These are phyloP conservation scores for Rhodotorula taiwanensis DNA, from an alignment of 768 basidiomycete species.

Conservation along the genomic window DNA sequence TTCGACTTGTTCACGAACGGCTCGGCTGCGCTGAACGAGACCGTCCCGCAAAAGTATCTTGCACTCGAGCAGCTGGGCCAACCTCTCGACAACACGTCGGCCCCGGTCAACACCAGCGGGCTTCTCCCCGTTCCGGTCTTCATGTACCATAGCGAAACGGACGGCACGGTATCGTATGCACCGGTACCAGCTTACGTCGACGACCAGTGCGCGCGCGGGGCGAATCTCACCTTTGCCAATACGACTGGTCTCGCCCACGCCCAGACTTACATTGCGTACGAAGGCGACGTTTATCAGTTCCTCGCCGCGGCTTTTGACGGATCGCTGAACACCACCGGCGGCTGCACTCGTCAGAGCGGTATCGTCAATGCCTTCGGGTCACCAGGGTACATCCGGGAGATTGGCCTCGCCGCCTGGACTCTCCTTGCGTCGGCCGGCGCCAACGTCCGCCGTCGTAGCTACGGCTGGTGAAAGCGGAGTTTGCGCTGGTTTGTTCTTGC, in stretches of 20 bases:
- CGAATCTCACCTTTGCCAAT: neutral
- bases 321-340: neutral
- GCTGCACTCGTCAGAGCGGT: neutral
- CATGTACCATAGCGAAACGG: neutral
- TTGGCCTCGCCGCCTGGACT: neutral
- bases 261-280: neutral
- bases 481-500: too few relatives aligned
- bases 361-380: neutral
- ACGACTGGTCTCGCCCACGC: neutral
- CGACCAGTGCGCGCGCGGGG: neutral
- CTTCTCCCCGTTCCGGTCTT: neutral
- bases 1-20: neutral
- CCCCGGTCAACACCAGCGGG: neutral
- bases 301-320: neutral
- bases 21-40: neutral
- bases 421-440: too few relatives aligned
- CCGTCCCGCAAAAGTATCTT: neutral
- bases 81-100: neutral
- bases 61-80: neutral
- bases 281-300: slow-evolving; percentile 1
- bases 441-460: too few relatives aligned
- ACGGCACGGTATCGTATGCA: neutral
- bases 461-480: too few relatives aligned
- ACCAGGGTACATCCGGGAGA: neutral
- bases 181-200: neutral